phyloP scores from a whole-genome alignment of 1,284 basidiomycete genomes.

The Pascua sp. region DNA sequence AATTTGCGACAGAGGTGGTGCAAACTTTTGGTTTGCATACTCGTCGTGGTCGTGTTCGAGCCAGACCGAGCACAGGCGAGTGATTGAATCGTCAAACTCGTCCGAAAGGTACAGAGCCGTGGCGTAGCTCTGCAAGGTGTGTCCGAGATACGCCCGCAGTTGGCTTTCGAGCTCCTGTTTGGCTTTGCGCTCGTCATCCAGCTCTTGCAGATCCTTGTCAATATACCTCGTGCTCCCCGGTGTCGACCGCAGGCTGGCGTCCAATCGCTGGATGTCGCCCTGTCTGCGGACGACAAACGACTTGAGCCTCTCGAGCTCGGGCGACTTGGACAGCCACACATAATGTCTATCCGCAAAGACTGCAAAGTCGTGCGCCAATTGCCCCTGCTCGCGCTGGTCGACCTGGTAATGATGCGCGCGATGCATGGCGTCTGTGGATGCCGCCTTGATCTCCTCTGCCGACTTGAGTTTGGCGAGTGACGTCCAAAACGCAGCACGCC shows the following conservation, averaged over 20 bases:
- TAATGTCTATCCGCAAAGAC: constrained; percentile 86
- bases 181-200: constrained; percentile 54
- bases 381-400: constrained; percentile 52
- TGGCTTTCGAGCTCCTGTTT: constrained; percentile 61
- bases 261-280: constrained; percentile 31
- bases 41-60: constrained; percentile 59
- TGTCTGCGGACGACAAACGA: constrained; percentile 69
- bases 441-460: constrained; percentile 61
- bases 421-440: not conserved
- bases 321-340: constrained; percentile 63
- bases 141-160: constrained; percentile 63
- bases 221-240: constrained; percentile 41
- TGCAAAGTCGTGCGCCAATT: constrained; percentile 79
- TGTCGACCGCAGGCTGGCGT: constrained; percentile 21
- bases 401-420: not conserved
- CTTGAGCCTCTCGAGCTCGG: constrained; percentile 68
- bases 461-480: constrained; percentile 79
- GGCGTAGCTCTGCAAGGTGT: constrained; percentile 80
- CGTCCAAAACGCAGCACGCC: constrained; percentile 76
- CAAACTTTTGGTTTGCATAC: constrained; percentile 56
- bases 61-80: constrained; percentile 87
- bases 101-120: constrained; percentile 67
- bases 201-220: constrained; percentile 51
- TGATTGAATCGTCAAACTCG: constrained; percentile 69
- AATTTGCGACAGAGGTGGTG: constrained; percentile 51